Evolutionary conservation across 1,284 basidiomycete genomes (phyloP).

Genomic region (Tilletia setariae): DNA sequence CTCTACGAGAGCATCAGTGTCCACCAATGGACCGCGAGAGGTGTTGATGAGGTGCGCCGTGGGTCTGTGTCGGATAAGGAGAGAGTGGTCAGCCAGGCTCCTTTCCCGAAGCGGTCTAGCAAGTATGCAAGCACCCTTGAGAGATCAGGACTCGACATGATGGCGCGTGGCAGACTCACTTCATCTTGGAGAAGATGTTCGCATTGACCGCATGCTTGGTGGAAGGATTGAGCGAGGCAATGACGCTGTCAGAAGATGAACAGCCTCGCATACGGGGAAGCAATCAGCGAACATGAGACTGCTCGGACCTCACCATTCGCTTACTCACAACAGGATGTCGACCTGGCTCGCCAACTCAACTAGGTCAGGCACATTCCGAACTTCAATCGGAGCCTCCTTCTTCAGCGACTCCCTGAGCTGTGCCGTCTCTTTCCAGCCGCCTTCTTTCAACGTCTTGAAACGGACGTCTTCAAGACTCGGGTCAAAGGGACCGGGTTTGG

Average conservation of each 20-base stretch:
- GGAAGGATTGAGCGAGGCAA: conserved; percentile 71
- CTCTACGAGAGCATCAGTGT: conserved; percentile 73
- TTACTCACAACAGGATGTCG: conserved; percentile 36
- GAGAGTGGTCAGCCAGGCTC: neutral
- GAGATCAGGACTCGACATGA: too few relatives aligned
- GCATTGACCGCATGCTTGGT: conserved; percentile 74
- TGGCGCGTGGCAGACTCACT: too few relatives aligned
- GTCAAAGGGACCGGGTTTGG: conserved; percentile 33
- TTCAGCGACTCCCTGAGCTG: neutral
- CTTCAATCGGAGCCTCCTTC: conserved; percentile 20
- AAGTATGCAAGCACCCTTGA: neutral
- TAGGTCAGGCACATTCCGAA: conserved; percentile 36
- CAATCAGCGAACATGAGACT: too few relatives aligned
- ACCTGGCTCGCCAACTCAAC: conserved; percentile 26
- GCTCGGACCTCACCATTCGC: too few relatives aligned
- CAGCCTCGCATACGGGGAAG: neutral
- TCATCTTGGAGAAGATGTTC: conserved; percentile 75
- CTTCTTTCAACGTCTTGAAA: neutral
- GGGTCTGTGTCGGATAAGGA: neutral
- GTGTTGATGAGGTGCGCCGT: conserved; percentile 42
- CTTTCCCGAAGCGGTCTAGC: neutral
- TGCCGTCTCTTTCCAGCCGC: neutral
- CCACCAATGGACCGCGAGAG: conserved; percentile 67
- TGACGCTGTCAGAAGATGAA: conserved; percentile 56
- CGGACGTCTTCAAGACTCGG: conserved; percentile 11